Base-by-base conservation (phyloP, 371 early-diverging fungal genomes). In the Neoconidiobolus thromboides region DNA sequence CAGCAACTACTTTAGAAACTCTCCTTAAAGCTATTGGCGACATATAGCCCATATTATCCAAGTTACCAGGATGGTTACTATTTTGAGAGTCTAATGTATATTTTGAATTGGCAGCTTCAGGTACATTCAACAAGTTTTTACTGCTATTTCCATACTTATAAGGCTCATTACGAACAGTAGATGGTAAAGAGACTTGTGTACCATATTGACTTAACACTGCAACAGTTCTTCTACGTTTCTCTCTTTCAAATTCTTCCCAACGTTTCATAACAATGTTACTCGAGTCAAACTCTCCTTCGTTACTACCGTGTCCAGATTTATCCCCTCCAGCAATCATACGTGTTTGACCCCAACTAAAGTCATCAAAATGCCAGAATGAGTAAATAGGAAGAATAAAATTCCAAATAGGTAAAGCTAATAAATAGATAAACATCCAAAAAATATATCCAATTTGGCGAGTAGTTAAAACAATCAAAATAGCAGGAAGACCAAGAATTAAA, bases 291-390 rank as follows among this genome's bases (percentile, higher is more conserved):
- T 72, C 71, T 7, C 81, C 83, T 15, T 75, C 47, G n/a, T 7
- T 12, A 57, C 79, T 78, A 46, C 63, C 75, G 6, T 57, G 65
- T 1, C 62, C 63, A 4, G 60, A 63, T 0, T 67, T 67, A 14
- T 61, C 65, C 5, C 77, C 87, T 37, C 86, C 87, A 43, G 80
- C 79, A 1, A 91, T 83, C 64, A 82, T 80, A 57, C 99, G 80
- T 0, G 99, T 99, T 63, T 94, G 86, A 55, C 92, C 92, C 92
- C 96, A 96, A 37, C 83, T 78, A 65, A 96, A 93, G 71, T 96
- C 93, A 63, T 96, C 96, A 70, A 94, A 90, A 66, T 91, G 90
- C 96, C 96, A 96, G 74, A 81, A 89, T 0, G 95, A 85, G 64
- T 97, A 97, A 1, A 87, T 60, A 1, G 98, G 98, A 3, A 97